A percentile compares a stretch with the other conserved stretches of the same genome.
These are phyloP conservation scores for Zelopaecilomyces penicillatus DNA, from an alignment of 2,329 filamentous ascomycete species.

Conservation along the genomic window DNA sequence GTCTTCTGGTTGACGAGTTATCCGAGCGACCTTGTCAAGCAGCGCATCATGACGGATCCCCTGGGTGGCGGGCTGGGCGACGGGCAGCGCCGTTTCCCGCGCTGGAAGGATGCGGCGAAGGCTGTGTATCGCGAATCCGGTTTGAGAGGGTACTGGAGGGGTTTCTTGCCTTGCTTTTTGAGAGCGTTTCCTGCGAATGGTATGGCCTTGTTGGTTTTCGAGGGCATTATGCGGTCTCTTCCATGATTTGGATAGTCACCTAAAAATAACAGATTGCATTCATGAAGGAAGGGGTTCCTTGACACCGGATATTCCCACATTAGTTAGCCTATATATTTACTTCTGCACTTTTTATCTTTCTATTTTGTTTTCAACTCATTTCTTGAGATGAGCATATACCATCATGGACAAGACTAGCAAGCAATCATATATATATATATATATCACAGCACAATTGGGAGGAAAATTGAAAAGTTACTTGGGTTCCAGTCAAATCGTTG, in stretches of 20 bases:
- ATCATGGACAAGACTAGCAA: too few relatives aligned
- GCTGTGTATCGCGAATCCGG: constrained; percentile 72
- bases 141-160: constrained; percentile 78
- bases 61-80: constrained; percentile 63
- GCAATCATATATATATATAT: too few relatives aligned
- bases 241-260: constrained; percentile 25
- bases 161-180: constrained; percentile 88
- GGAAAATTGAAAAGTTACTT: too few relatives aligned
- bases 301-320: too few relatives aligned
- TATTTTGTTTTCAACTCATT: too few relatives aligned
- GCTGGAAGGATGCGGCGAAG: constrained; percentile 72
- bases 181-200: constrained; percentile 94
- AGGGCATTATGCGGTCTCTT: constrained; percentile 72
- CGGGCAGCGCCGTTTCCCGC: constrained; percentile 57
- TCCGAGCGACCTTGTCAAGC: constrained; percentile 88
- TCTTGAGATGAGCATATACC: too few relatives aligned
- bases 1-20: constrained; percentile 92
- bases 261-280: too few relatives aligned
- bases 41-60: constrained; percentile 93
- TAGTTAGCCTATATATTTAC: neutral
- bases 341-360: neutral
- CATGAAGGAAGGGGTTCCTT: too few relatives aligned
- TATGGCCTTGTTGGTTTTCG: constrained; percentile 86
- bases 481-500: too few relatives aligned
- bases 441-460: too few relatives aligned